phyloP scores from a whole-genome alignment of 148 eudicot genomes.

The Rhododendron griersonianum region DNA sequence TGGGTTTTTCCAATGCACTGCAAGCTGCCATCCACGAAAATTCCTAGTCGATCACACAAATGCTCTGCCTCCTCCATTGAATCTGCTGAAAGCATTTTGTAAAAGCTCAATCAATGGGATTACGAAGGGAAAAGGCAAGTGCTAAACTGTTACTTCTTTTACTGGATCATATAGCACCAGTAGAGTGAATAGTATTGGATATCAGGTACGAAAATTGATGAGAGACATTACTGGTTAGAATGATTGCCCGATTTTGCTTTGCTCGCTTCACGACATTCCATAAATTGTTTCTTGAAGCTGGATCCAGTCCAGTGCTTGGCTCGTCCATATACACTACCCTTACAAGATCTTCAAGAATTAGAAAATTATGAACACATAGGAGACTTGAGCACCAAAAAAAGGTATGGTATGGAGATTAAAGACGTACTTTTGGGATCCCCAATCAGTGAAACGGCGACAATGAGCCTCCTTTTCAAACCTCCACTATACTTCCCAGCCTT shows the following conservation, averaged over 20 bases:
- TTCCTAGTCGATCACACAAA: slow-evolving; percentile 81
- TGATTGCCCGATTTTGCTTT: slow-evolving; percentile 75
- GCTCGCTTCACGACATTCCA: slow-evolving; percentile 90
- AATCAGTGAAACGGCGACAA: slow-evolving; percentile 86
- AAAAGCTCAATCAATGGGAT: slow-evolving; percentile 6
- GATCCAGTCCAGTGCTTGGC: slow-evolving; percentile 93
- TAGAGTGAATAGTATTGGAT: background rate
- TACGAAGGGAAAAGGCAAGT: background rate
- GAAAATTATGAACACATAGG: background rate
- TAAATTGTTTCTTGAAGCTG: slow-evolving; percentile 84
- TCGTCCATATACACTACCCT: slow-evolving; percentile 97
- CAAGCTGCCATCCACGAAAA: slow-evolving; percentile 81
- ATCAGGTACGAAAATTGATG: background rate
- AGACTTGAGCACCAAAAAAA: background rate
- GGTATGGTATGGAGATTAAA: slow-evolving; percentile 3
- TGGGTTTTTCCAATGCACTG: slow-evolving; percentile 84
- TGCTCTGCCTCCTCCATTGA: slow-evolving; percentile 96
- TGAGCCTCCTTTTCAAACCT: slow-evolving; percentile 95
- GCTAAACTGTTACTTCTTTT: background rate
- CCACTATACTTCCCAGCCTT: slow-evolving; percentile 83
- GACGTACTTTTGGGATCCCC: slow-evolving; percentile 78
- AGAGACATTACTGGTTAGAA: slow-evolving; percentile 63
- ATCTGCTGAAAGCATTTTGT: slow-evolving; percentile 48
- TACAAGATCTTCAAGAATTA: slow-evolving; percentile 12
- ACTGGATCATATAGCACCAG: background rate